Evolutionary conservation across 2,329 filamentous ascomycete genomes (phyloP), one percentile per base, ranked within the genome.

Genomic region (Gaeumannomyces tritici): DNA sequence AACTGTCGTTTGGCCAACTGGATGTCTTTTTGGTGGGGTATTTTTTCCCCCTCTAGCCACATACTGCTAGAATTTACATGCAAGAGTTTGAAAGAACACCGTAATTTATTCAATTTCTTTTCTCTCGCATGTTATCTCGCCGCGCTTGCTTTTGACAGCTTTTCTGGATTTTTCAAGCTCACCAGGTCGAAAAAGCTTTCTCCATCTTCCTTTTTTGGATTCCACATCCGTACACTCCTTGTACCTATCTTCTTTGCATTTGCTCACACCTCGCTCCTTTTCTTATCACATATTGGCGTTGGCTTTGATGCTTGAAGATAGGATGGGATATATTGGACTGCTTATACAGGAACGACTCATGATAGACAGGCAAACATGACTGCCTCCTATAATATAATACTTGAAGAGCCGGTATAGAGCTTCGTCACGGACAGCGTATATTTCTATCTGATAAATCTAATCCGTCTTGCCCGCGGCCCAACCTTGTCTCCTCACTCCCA

Each of bases 401-500:
- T 51, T 51, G 12, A 21, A 42, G 21, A 51, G 42, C 21, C 42
- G 42, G 42, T 4, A 51, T 51, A 51, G 42, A 51, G n/a, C 24
- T 33, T 59, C 55, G 9, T 35, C 51, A 27, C 15, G 6, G 12
- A n/a, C n/a, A 27, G 58, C 57, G 21, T 59, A 26, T 31, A 21
- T 8, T 26, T 24, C 33, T 13, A 55, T 56, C 12, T 29, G 59
- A 33, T 54, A 15, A 54, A 26, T 59, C 18, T 57, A 63, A 54
- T 67, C 80, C 62, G 85, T 78, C 71, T 79, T 81, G 57, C 93
- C 93, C 66, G 88, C 84, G 3, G 85, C 83, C 59, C 59, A 60
- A 21, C n/a, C 42, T 33, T n/a, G 89, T 73, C 89, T 86, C 86
- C 96, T 98, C 24, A 89, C 83, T 7, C 90, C 93, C 80, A 99